Evolutionary conservation across 1,139 yeast species (phyloP), one percentile per base, ranked within the genome.

Genomic region (Debaryomyces sp.): DNA sequence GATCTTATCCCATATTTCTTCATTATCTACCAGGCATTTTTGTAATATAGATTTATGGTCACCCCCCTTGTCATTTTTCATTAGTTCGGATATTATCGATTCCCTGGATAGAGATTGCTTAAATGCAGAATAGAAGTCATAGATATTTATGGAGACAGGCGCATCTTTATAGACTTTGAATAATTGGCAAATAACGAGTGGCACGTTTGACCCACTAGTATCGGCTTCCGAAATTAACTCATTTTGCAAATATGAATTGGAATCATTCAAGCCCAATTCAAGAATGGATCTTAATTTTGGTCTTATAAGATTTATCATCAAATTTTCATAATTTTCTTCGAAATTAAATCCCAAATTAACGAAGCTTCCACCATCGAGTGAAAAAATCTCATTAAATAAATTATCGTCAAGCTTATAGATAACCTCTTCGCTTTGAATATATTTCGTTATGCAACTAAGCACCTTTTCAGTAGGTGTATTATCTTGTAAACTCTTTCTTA

Each of bases 121-220:
- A 68, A 89, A 91, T 1, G 92, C 91, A 43, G 75, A 68, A 61
- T 79, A 91, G 59, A 87, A 88, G 59, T 91, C 97, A 65, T 78
- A 87, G 44, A 89, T 79, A 61, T 90, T 91, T 54, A 90, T 78
- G 23, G 77, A 71, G 2, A 85, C 75, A 24, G 90, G 89, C 0
- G 97, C 94, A 60, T 91, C 97, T 52, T 94, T 81, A 63, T 87
- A 87, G 18, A 90, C 75, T 42, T 82, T 78, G 66, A 83, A 91
- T 47, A 90, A 64, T 41, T 79, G 80, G 33, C 82, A 73, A 10
- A 86, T 63, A 2, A 78, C 74, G 40, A 85, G 95, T 50, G 74
- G 80, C 49, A 75, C 42, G 10, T 49, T 41, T 17, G 41, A 30
- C 7, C 47, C 43, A 17, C 49, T 33, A 12, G 40, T 22, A 9